These are phyloP conservation scores for Aspergillus nomiae DNA, from an alignment of 2,329 filamentous ascomycete species.

Conservation along the genomic window DNA sequence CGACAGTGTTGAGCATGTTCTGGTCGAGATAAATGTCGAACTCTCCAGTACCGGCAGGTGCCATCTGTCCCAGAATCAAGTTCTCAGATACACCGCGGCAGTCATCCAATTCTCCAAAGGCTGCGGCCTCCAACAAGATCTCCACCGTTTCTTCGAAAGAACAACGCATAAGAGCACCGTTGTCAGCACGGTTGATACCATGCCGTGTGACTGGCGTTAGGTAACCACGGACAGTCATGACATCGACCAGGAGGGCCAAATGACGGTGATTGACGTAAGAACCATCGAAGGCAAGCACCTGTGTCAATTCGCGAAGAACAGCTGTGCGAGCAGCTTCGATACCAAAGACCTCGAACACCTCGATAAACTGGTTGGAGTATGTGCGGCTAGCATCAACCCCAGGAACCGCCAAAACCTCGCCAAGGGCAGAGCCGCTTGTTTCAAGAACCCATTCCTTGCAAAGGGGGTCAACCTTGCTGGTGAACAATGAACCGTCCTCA, in stretches of 20 bases:
- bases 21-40: slow-evolving; percentile 93
- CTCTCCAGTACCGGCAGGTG: slow-evolving; percentile 94
- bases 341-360: slow-evolving; percentile 91
- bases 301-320: slow-evolving; percentile 82
- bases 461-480: slow-evolving; percentile 69
- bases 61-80: slow-evolving; percentile 95
- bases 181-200: slow-evolving; percentile 97
- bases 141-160: slow-evolving; percentile 99
- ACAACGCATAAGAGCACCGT: slow-evolving; percentile 97
- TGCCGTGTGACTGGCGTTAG: slow-evolving; percentile 97
- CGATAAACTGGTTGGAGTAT: slow-evolving; percentile 93
- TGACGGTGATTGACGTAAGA: slow-evolving; percentile 99
- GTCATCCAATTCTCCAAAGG: slow-evolving; percentile 92
- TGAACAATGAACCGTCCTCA: slow-evolving; percentile 71
- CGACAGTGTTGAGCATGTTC: slow-evolving; percentile 92
- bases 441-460: slow-evolving; percentile 96
- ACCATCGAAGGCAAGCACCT: slow-evolving; percentile 96
- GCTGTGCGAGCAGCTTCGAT: slow-evolving; percentile 92
- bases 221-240: slow-evolving; percentile 94
- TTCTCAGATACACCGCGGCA: slow-evolving; percentile 98
- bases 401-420: slow-evolving; percentile 79
- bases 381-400: slow-evolving; percentile 86
- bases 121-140: slow-evolving; percentile 93
- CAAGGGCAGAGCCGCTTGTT: slow-evolving; percentile 85
- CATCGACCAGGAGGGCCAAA: slow-evolving; percentile 89